Base-by-base conservation (phyloP, 2,329 filamentous ascomycete species). In the Aulographum hederae region DNA sequence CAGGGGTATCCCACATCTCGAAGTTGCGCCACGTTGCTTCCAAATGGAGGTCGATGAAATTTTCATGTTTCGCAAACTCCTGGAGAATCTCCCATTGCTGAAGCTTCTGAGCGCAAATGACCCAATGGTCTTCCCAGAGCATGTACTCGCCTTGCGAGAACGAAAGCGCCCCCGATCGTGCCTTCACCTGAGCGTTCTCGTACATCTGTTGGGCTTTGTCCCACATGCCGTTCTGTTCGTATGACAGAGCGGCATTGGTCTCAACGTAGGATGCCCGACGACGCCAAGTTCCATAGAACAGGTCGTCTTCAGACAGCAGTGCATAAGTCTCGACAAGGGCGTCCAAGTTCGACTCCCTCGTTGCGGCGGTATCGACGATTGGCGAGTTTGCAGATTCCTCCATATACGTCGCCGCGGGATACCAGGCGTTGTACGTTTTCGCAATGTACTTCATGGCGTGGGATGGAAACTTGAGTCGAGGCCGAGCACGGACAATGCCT, bases 111-210 rank as follows among this genome's bases (percentile, higher is more conserved):
- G 86, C 89, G 51, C 89, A 98, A 31, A 94, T 67, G 26, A 98
- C 76, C 89, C 89, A 99, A 45, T 98, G 91, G 48, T 99, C 89
- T 55, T 99, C 89, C 89, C 89, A 99, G 1, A 99, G 68, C 70
- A 92, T 94, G 55, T 99, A 99, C 54, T 99, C 89, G 19, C 77
- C 84, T 44, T 91, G 80, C 1, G 86, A 93, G 53, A 94, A 95
- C 0, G 89, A 86, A 38, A 95, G 73, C n/a, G 86, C 81, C 32
- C 85, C 89, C 1, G 86, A 95, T 29, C 91, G 73, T 28, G 91
- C 89, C 53, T 95, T 98, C 51, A 98, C 82, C 53, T 98, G 91
- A 0, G 91, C 89, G 34, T 77, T 77, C 53, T 99, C 89, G 52
- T 95, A 98, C 60, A 94, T 77, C 46, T 80, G 79, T 56, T 98